Conservation (phyloP, 441 rosid genomes). For the Gossypium lobatum region DNA sequence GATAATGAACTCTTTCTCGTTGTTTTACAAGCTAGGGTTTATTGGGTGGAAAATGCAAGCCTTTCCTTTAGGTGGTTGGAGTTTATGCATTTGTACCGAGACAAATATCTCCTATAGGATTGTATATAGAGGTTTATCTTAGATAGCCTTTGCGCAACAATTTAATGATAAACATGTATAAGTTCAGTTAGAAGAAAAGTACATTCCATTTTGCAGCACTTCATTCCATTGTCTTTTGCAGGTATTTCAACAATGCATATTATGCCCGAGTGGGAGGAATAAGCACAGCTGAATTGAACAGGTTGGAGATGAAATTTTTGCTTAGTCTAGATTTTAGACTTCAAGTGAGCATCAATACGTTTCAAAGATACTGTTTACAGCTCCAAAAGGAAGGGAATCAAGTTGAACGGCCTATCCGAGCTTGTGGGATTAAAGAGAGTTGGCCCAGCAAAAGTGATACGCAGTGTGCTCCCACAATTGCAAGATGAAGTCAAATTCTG, state of each 20-base stretch:
- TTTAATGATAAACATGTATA: not conserved
- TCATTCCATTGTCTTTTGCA: slow-evolving; percentile 21
- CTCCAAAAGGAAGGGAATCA: slow-evolving; percentile 53
- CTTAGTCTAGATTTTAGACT: slow-evolving; percentile 74
- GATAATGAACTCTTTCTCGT: not conserved
- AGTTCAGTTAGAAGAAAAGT: not conserved
- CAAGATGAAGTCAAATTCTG: slow-evolving; percentile 30
- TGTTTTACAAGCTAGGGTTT: not conserved
- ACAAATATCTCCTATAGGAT: not conserved
- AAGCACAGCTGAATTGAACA: slow-evolving; percentile 69
- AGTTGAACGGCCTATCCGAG: slow-evolving; percentile 46
- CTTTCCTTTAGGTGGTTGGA: no score
- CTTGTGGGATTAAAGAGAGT: slow-evolving; percentile 45
- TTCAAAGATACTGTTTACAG: slow-evolving; percentile 47
- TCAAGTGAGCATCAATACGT: slow-evolving; percentile 56
- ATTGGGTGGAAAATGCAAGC: no score
- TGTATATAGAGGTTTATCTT: not conserved
- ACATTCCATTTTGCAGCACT: not conserved
- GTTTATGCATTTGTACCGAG: no score
- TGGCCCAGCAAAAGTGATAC: slow-evolving; percentile 55
- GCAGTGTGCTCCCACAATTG: slow-evolving; percentile 40
- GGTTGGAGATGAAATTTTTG: slow-evolving; percentile 76
- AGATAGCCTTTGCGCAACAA: not conserved
- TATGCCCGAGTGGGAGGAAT: slow-evolving; percentile 92
- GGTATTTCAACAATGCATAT: slow-evolving; percentile 82